A percentile compares a stretch with the other conserved stretches of the same genome.
These are phyloP conservation scores for Rhizopogon roseolus DNA, from an alignment of 768 basidiomycete species.

Conservation along the genomic window DNA sequence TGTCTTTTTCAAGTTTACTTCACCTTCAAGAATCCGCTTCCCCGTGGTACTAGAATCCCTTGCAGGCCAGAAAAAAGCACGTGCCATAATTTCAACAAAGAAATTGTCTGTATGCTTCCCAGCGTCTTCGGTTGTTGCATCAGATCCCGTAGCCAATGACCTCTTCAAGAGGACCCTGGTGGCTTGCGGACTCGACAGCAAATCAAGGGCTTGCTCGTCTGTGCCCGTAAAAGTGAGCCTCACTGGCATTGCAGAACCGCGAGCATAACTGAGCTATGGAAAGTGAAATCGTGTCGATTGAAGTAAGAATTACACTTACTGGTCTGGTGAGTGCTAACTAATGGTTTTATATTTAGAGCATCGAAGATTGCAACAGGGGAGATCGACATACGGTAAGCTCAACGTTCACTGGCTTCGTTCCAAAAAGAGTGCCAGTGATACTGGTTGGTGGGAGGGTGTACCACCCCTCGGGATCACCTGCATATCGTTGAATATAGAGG, in stretches of 20 bases:
- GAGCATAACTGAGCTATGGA: constrained; percentile 41
- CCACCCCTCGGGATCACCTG: constrained; percentile 38
- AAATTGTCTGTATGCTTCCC: constrained; percentile 40
- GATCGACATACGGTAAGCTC: constrained; percentile 27
- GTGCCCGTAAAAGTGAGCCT: constrained; percentile 38
- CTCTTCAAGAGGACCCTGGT: constrained; percentile 41
- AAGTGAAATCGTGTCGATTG: background rate
- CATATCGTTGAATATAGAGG: background rate
- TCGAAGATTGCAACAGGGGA: background rate
- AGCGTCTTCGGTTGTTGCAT: constrained; percentile 36
- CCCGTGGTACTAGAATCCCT: constrained; percentile 22
- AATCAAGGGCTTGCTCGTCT: constrained; percentile 46
- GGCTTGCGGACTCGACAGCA: constrained; percentile 37
- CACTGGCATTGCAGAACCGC: constrained; percentile 49
- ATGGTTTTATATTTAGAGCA: background rate
- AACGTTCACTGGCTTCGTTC: constrained; percentile 23
- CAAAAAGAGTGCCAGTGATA: constrained; percentile 32
- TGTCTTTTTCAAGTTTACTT: constrained; percentile 41
- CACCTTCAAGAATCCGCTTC: constrained; percentile 41
- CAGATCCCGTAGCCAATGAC: constrained; percentile 43
- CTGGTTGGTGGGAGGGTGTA: constrained; percentile 25
- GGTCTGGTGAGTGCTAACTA: constrained; percentile 50
- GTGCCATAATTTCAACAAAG: constrained; percentile 36
- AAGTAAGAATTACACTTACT: constrained; percentile 19
- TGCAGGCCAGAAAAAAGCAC: constrained; percentile 44